Evolutionary conservation across 2,329 filamentous ascomycete genomes (phyloP).

Genomic region (Epichloe hybrida): DNA sequence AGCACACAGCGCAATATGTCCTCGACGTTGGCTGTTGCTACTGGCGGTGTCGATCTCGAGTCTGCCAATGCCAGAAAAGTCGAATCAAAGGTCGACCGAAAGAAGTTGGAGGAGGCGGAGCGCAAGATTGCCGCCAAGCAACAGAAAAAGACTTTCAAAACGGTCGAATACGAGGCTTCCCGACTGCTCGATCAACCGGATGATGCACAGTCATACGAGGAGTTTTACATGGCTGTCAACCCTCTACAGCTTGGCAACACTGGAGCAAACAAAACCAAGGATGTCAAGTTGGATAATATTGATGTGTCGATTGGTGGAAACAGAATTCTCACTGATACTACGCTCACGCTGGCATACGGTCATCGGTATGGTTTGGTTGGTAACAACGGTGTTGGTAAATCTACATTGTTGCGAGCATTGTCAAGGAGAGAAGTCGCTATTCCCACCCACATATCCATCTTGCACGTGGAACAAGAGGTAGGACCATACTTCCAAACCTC

Average conservation of each 20-base stretch:
- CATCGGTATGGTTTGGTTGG: conserved; percentile 93
- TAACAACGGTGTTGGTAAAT: conserved; percentile 98
- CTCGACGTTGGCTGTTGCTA: conserved; percentile 78
- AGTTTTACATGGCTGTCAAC: conserved; percentile 99
- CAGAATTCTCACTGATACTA: conserved; percentile 84
- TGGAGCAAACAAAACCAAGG: conserved; percentile 81
- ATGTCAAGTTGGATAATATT: conserved; percentile 94
- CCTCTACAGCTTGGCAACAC: conserved; percentile 71
- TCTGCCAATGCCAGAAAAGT: conserved; percentile 87
- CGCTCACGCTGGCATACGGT: conserved; percentile 78
- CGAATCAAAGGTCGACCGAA: conserved; percentile 92
- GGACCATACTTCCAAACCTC: conserved; percentile 9
- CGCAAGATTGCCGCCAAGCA: conserved; percentile 96
- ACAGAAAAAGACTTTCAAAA: conserved; percentile 97
- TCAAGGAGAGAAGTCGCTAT: conserved; percentile 89
- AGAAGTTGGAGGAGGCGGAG: conserved; percentile 98
- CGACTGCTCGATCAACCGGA: conserved; percentile 73
- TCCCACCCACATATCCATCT: conserved; percentile 94
- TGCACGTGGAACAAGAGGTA: conserved; percentile 97
- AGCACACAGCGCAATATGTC: conserved; percentile 91
- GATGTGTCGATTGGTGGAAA: conserved; percentile 84
- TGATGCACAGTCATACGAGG: conserved; percentile 84
- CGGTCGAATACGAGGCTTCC: conserved; percentile 93
- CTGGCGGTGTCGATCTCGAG: conserved; percentile 78
- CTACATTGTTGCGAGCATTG: conserved; percentile 82